Conservation (phyloP, 192 early-diverging fungal genomes). For the Coemansia sp. region DNA sequence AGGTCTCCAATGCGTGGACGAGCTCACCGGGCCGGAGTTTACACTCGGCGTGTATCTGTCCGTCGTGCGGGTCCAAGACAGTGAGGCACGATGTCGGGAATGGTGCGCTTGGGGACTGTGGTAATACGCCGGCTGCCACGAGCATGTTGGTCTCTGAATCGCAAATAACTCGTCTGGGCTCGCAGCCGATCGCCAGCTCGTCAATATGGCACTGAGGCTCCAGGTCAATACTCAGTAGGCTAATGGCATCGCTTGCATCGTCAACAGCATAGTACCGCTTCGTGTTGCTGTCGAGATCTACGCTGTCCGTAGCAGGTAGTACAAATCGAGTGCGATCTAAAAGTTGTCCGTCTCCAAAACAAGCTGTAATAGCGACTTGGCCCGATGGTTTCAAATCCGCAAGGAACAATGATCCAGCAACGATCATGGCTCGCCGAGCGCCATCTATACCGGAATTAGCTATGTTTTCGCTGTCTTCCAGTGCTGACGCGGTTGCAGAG, state of each 20-base stretch:
- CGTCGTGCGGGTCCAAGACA: constrained; percentile 20
- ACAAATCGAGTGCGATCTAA: not conserved
- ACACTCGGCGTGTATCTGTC: constrained; percentile 14
- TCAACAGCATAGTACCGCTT: constrained; percentile 9
- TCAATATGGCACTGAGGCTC: constrained; percentile 22
- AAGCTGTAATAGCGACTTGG: constrained; percentile 21
- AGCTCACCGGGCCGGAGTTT: constrained; percentile 27
- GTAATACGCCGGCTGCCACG: constrained; percentile 22
- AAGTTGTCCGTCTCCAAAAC: not conserved
- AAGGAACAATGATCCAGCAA: constrained; percentile 6
- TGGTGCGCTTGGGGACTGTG: not conserved
- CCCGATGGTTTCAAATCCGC: not conserved
- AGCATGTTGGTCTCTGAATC: constrained; percentile 39
- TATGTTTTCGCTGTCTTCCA: not conserved
- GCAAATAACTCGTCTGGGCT: constrained; percentile 31
- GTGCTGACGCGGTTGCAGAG: not conserved
- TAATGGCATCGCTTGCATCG: constrained; percentile 3
- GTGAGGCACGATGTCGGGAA: constrained; percentile 21
- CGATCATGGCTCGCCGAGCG: not conserved
- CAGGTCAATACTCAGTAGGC: constrained; percentile 13
- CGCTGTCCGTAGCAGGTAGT: not conserved
- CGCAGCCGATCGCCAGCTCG: constrained; percentile 14
- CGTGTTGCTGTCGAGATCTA: not conserved
- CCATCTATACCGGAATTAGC: not conserved
- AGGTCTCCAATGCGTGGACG: constrained; percentile 29